phyloP scores from a whole-genome alignment of 2,329 filamentous ascomycete genomes.

The Bipolaris bicolor region DNA sequence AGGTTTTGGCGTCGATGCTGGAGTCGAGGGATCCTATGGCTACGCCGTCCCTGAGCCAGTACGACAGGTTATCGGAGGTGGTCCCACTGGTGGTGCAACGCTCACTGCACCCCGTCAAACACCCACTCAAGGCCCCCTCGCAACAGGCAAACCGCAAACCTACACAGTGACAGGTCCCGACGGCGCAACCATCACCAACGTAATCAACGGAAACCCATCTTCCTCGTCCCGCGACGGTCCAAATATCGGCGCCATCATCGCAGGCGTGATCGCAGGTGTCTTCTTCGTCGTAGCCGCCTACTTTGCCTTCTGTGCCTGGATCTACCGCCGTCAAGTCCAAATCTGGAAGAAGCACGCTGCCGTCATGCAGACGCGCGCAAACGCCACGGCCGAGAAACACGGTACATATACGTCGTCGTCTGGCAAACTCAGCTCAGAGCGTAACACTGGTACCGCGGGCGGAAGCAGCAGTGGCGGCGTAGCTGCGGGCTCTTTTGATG shows the following conservation, averaged over 20 bases:
- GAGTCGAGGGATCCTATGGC: conserved; percentile 64
- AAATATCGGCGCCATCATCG: conserved; percentile 62
- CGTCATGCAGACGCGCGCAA: conserved; percentile 64
- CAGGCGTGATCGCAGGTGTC: conserved; percentile 68
- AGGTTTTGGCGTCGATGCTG: conserved; percentile 58
- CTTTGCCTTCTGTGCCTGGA: conserved; percentile 73
- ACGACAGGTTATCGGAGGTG: conserved; percentile 70
- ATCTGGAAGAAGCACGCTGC: conserved; percentile 74
- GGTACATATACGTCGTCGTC: conserved; percentile 33
- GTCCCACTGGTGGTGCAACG: conserved; percentile 70
- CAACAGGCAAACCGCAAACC: conserved; percentile 71
- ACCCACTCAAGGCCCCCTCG: conserved; percentile 71
- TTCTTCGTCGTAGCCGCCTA: conserved; percentile 67
- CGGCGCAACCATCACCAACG: conserved; percentile 50
- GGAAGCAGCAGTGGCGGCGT: conserved; percentile 23
- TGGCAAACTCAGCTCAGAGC: conserved; percentile 34
- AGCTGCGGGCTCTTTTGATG: conserved; percentile 29
- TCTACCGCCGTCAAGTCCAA: conserved; percentile 73
- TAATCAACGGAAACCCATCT: conserved; percentile 35
- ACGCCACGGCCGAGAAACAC: conserved; percentile 50
- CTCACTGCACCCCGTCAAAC: conserved; percentile 66
- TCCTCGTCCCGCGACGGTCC: conserved; percentile 42
- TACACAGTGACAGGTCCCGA: conserved; percentile 65
- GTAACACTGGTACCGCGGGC: conserved; percentile 23
- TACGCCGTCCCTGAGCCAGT: conserved; percentile 74